Percentiles rank a stretch among this genome's conserved stretches.
phyloP scores from a whole-genome alignment of 257 asterid genomes.

The Mitragyna speciosa region DNA sequence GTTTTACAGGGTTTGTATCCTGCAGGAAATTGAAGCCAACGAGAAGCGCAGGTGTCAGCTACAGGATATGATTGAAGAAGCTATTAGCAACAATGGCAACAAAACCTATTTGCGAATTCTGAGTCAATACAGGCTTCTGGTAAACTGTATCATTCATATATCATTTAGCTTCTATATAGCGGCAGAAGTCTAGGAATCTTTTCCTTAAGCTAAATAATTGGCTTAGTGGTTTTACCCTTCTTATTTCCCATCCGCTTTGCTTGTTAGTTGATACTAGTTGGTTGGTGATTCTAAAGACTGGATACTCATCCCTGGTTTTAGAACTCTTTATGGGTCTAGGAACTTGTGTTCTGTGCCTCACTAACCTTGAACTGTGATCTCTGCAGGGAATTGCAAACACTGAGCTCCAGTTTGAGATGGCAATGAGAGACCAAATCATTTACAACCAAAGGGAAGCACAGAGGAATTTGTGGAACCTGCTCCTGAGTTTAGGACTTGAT shows the following conservation, averaged over 20 bases:
- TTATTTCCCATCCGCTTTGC: neutral
- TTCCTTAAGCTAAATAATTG: neutral
- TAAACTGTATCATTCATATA: slow-evolving; percentile 30
- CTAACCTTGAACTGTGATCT: slow-evolving; percentile 13
- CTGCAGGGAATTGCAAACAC: slow-evolving; percentile 81
- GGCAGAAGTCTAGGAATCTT: neutral
- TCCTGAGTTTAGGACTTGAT: slow-evolving; percentile 72
- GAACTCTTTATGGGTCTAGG: neutral
- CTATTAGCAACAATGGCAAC: slow-evolving; percentile 81
- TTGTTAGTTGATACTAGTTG: slow-evolving; percentile 3
- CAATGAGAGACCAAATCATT: slow-evolving; percentile 89
- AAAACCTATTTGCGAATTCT: slow-evolving; percentile 82
- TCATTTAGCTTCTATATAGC: neutral
- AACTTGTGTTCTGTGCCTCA: slow-evolving; percentile 8
- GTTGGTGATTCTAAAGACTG: neutral
- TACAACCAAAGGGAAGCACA: slow-evolving; percentile 81
- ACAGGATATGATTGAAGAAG: slow-evolving; percentile 83
- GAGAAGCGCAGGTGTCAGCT: slow-evolving; percentile 75
- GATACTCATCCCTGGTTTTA: neutral
- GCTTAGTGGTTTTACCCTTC: neutral
- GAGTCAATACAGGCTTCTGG: slow-evolving; percentile 94
- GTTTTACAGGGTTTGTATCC: slow-evolving; percentile 19
- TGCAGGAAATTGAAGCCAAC: slow-evolving; percentile 86
- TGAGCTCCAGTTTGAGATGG: slow-evolving; percentile 94
- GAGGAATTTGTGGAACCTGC: slow-evolving; percentile 70